phyloP scores from a whole-genome alignment of 306 rosid genomes.

The Glycine latifolia region DNA sequence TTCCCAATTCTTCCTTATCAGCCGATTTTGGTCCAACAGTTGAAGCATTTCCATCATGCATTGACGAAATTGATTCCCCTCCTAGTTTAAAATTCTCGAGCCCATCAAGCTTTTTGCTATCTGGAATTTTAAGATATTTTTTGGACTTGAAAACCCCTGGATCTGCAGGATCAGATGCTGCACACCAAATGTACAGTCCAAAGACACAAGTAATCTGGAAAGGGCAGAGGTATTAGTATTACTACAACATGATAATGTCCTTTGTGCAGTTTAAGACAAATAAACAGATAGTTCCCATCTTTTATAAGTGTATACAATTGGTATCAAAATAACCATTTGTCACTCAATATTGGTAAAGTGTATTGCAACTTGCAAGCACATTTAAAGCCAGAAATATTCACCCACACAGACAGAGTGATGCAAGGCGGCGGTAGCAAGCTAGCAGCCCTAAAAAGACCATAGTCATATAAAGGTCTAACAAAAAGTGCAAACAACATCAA shows the following conservation, averaged over 20 bases:
- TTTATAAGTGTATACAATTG: background rate
- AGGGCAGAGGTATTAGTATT: constrained; percentile 47
- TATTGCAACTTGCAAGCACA: constrained; percentile 30
- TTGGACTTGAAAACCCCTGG: constrained; percentile 93
- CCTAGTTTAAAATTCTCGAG: constrained; percentile 68
- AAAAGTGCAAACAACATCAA: constrained; percentile 15
- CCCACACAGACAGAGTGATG: background rate
- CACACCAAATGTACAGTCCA: constrained; percentile 94
- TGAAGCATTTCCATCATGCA: constrained; percentile 64
- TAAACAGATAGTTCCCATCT: constrained; percentile 1
- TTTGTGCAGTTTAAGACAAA: constrained; percentile 17
- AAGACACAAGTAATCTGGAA: constrained; percentile 86
- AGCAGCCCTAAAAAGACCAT: background rate
- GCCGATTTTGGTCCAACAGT: constrained; percentile 66
- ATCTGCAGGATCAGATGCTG: constrained; percentile 98
- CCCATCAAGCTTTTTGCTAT: constrained; percentile 57
- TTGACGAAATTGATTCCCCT: constrained; percentile 72
- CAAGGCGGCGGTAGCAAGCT: background rate
- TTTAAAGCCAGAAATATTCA: constrained; percentile 16
- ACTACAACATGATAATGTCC: constrained; percentile 30
- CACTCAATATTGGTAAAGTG: constrained; percentile 1
- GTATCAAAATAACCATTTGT: constrained; percentile 6
- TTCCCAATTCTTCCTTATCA: constrained; percentile 59
- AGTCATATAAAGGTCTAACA: background rate
- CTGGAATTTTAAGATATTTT: constrained; percentile 74